phyloP scores from a whole-genome alignment of 257 asterid genomes.

The Solanum arcanum region DNA sequence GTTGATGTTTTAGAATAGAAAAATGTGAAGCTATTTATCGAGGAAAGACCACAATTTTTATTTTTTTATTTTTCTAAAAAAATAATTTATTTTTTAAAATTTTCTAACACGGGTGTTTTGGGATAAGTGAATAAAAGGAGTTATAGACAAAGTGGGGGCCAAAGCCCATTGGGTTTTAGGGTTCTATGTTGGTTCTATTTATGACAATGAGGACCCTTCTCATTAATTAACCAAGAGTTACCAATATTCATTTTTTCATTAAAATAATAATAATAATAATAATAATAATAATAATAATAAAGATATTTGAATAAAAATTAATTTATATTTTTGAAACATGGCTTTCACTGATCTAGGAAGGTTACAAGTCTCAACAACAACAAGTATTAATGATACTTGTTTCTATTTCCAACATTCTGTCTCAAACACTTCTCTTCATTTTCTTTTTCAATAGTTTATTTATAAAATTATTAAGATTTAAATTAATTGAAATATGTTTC shows the following conservation, averaged over 20 bases:
- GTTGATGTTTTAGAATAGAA: background rate
- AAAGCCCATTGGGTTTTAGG: background rate
- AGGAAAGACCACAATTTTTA: background rate
- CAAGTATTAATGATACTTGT: slow-evolving; percentile 6
- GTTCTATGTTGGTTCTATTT: background rate
- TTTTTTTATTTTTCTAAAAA: background rate
- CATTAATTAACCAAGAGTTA: background rate
- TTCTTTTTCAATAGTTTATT: background rate
- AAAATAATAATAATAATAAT: no score
- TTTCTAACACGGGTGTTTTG: slow-evolving; percentile 26
- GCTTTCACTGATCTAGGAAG: slow-evolving; percentile 26
- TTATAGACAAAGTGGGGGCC: slow-evolving; percentile 37
- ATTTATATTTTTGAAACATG: background rate
- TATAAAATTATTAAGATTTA: no score
- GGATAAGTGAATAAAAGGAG: slow-evolving; percentile 17
- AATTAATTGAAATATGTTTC: no score
- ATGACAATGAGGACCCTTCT: background rate
- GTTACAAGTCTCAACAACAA: slow-evolving; percentile 36
- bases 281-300: no score
- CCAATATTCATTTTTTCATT: no score
- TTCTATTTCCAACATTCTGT: slow-evolving; percentile 40
- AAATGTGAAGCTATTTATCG: slow-evolving; percentile 33
- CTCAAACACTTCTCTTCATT: slow-evolving; percentile 7
- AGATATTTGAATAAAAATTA: background rate
- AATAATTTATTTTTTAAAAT: background rate